phyloP scores from a whole-genome alignment of 75 land plant genomes.

The Sequoia sempervirens region DNA sequence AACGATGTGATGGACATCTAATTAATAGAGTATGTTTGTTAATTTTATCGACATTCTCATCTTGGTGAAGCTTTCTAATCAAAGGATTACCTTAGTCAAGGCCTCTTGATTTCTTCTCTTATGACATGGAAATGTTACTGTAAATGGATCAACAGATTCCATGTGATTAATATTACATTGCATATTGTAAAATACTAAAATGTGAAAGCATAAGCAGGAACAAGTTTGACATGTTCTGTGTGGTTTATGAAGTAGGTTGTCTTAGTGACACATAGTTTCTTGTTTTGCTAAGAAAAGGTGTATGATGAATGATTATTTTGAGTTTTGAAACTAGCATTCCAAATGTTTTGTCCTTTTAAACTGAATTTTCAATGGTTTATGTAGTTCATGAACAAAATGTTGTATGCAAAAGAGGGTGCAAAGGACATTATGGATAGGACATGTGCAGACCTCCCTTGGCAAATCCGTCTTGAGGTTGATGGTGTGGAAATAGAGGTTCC shows the following conservation, averaged over 20 bases:
- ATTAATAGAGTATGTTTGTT: background rate
- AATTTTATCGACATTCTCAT: background rate
- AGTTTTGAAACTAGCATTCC: background rate
- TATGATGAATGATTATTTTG: background rate
- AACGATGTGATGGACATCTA: background rate
- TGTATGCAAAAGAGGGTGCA: conserved; percentile 96
- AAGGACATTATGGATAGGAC: conserved; percentile 86
- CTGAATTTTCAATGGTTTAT: background rate
- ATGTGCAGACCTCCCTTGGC: conserved; percentile 82
- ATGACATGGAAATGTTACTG: background rate
- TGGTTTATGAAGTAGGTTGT: background rate
- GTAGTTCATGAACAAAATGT: conserved; percentile 90
- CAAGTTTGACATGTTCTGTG: background rate
- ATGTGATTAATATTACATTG: background rate
- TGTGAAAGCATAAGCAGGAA: background rate
- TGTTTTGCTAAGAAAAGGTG: background rate
- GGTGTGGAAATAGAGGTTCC: conserved; percentile 78
- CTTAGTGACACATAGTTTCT: background rate
- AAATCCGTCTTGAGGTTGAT: conserved; percentile 77
- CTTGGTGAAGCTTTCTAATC: background rate
- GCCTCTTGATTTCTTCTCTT: background rate
- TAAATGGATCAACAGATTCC: background rate
- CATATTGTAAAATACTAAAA: too few species aligned
- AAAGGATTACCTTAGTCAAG: background rate
- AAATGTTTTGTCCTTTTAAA: background rate